A percentile compares a stretch with the other conserved stretches of the same genome.
Evolutionary conservation across 2,329 filamentous ascomycete species (phyloP).

Genomic region (Monilinia laxa): DNA sequence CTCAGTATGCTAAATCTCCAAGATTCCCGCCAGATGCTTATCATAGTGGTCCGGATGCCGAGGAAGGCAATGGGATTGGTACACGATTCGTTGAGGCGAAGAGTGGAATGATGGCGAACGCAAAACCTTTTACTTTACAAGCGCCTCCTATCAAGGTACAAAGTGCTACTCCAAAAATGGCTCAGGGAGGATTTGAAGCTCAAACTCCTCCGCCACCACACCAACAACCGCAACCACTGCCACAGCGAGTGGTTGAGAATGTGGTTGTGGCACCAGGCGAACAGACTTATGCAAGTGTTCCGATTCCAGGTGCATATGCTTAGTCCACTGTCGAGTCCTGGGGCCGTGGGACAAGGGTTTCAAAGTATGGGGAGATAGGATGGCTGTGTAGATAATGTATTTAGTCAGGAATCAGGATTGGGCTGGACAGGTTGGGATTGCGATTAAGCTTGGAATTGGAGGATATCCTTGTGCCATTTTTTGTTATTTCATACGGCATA

Average conservation of each 20-base stretch:
- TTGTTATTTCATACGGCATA: background rate
- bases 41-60: constrained; percentile 52
- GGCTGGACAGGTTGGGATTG: background rate
- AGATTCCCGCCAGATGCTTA: constrained; percentile 60
- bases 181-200: constrained; percentile 62
- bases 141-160: constrained; percentile 78
- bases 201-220: constrained; percentile 29
- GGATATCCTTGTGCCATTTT: background rate
- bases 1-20: constrained; percentile 45
- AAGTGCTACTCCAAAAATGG: constrained; percentile 66
- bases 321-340: constrained; percentile 48
- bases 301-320: constrained; percentile 82
- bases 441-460: background rate
- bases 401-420: background rate
- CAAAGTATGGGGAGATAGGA: constrained; percentile 31
- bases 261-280: constrained; percentile 74
- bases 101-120: constrained; percentile 54
- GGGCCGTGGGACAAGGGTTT: constrained; percentile 42
- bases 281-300: constrained; percentile 79
- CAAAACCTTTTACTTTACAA: constrained; percentile 79
- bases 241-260: constrained; percentile 55
- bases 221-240: constrained; percentile 23
- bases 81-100: constrained; percentile 59
- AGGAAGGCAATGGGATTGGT: constrained; percentile 45
- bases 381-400: constrained; percentile 8